Base-by-base conservation (phyloP, 306 rosid genomes). In the Oemleria cerasiformis region DNA sequence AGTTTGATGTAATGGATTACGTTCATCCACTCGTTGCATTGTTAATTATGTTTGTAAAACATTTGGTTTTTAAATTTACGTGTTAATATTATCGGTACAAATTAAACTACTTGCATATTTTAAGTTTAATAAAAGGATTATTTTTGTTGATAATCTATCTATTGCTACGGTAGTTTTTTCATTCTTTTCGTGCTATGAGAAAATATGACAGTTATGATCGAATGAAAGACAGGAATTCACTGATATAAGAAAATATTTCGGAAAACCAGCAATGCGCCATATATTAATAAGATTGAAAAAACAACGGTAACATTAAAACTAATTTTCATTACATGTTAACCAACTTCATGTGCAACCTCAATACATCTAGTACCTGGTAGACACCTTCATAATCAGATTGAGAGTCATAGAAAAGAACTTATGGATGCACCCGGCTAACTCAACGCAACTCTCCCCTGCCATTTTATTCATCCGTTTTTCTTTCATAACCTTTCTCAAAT, bases 371-470 rank as follows among this genome's bases (percentile, higher is more conserved):
- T 62, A 94, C 59, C 77, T 76, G 80, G 78, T 74, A 80, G 6
- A 91, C 73, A 66, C 20, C 67, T 47, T 51, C 70, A 73, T 68
- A 60, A 15, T 81, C 80, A 5, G 80, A 65, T 16, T 60, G 67
- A 74, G 80, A 64, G 76, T 86, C 86, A 84, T 93, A 2, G 92
- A 90, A 12, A 85, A 81, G 81, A 93, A 93, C 49, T 76, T 81
- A 61, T 74, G 77, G 77, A 87, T 54, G 14, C 85, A 84, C 9
- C 95, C 96, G 23, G 90, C 92, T 57, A 86, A 67, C 76, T 87
- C 96, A 39, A 91, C 67, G 66, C 88, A 80, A 69, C 98, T 91
- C 86, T 87, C 94, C 70, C 97, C 96, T 0, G 96, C 95, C 80
- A 78, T 76, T 85, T 91, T 94, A 84, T 84, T 94, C 79, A 91